Conservation (phyloP, 805 yeast species). For the Schwanniomyces vanrijiae region DNA sequence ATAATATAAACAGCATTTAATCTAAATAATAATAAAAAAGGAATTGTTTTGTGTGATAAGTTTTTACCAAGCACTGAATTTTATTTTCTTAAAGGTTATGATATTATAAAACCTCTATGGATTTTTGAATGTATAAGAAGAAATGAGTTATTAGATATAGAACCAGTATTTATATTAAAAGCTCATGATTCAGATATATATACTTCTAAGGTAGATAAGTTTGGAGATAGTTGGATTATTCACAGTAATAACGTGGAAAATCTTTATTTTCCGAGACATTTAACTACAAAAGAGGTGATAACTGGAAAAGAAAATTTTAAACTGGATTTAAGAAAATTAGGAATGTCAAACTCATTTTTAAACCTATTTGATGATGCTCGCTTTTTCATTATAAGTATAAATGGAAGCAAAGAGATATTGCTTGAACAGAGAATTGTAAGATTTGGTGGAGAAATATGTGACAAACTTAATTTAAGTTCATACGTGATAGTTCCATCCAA, state of each 20-base stretch:
- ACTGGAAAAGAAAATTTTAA: constrained; percentile 8
- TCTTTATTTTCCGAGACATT: constrained; percentile 13
- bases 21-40: constrained; percentile 3
- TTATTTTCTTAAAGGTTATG: constrained; percentile 45
- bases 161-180: constrained; percentile 56
- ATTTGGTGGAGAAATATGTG: constrained; percentile 42
- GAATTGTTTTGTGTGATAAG: constrained; percentile 25
- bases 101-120: constrained; percentile 71
- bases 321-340: constrained; percentile 10
- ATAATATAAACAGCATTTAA: constrained; percentile 21
- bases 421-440: constrained; percentile 29
- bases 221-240: constrained; percentile 60
- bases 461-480: constrained; percentile 26
- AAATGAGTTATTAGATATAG: constrained; percentile 48
- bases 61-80: constrained; percentile 24
- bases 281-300: constrained; percentile 12
- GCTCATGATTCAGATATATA: constrained; percentile 31
- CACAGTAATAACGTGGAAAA: constrained; percentile 6
- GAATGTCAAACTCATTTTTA: constrained; percentile 17
- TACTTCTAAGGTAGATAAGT: constrained; percentile 46
- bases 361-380: constrained; percentile 35
- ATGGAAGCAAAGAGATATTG: not conserved
- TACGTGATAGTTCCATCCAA: constrained; percentile 37
- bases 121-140: constrained; percentile 59
- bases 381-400: constrained; percentile 27